A percentile compares a stretch with the other conserved stretches of the same genome.
Conservation (phyloP, 306 rosid genomes). For the Lagenaria siceraria region DNA sequence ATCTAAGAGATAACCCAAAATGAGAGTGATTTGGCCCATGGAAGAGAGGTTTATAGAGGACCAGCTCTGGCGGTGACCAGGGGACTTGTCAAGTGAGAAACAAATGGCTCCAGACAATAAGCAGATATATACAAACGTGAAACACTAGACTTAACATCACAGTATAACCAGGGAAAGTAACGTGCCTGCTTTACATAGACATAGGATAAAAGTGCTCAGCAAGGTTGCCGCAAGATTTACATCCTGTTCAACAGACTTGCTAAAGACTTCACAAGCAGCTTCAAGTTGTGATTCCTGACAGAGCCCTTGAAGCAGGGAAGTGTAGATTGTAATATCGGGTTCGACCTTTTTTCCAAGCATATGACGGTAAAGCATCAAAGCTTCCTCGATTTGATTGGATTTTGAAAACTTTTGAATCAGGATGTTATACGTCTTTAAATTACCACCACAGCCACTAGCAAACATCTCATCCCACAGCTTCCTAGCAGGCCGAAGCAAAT, state of each 20-base stretch:
- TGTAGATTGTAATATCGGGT: constrained; percentile 54
- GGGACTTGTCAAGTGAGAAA: background rate
- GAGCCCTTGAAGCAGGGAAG: constrained; percentile 58
- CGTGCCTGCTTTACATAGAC: constrained; percentile 58
- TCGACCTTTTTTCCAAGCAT: constrained; percentile 52
- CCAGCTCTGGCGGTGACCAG: background rate
- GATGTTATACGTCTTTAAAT: constrained; percentile 67
- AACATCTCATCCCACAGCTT: constrained; percentile 99
- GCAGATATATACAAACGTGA: background rate
- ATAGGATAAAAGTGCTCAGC: constrained; percentile 32
- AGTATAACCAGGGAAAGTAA: constrained; percentile 7
- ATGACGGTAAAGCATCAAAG: constrained; percentile 49
- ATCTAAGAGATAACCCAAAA: background rate
- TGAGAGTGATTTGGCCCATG: background rate
- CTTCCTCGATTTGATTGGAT: constrained; percentile 63
- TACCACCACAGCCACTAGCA: constrained; percentile 53
- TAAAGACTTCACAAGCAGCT: constrained; percentile 61
- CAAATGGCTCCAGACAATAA: background rate
- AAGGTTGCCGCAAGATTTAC: constrained; percentile 35
- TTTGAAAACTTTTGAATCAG: constrained; percentile 53
- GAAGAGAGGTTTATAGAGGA: background rate
- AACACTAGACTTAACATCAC: background rate
- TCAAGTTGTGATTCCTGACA: constrained; percentile 45
- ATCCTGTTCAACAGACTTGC: constrained; percentile 43
- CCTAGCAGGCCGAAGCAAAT: constrained; percentile 66